Conservation (phyloP, 805 yeast genomes). For the Metschnikowia rubicola region DNA sequence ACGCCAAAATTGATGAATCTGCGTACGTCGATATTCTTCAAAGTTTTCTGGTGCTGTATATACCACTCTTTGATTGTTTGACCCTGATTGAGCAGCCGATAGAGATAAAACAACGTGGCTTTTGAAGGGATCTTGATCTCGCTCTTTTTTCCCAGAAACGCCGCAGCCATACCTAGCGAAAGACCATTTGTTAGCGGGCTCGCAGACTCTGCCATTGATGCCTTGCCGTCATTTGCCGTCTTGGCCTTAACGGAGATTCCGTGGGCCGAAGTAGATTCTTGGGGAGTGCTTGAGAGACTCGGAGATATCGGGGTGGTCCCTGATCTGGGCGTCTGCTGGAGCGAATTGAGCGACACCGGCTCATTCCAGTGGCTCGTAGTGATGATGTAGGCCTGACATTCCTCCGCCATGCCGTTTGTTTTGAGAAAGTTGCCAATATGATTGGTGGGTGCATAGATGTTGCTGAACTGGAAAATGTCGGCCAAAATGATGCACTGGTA, state of each 20-base stretch:
- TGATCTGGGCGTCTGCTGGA: slow-evolving; percentile 1
- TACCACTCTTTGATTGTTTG: slow-evolving; percentile 80
- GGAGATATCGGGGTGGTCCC: slow-evolving; percentile 2
- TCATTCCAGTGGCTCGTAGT: slow-evolving; percentile 24
- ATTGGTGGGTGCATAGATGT: slow-evolving; percentile 86
- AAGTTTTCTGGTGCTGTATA: slow-evolving; percentile 52
- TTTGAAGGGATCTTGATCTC: slow-evolving; percentile 51
- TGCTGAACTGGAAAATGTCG: slow-evolving; percentile 86
- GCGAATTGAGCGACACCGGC: slow-evolving; percentile 10
- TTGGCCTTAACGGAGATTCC: background rate
- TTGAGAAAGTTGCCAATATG: slow-evolving; percentile 64
- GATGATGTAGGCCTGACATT: slow-evolving; percentile 81
- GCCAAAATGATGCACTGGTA: slow-evolving; percentile 79
- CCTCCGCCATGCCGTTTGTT: slow-evolving; percentile 62
- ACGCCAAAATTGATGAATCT: slow-evolving; percentile 86
- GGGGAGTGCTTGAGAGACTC: slow-evolving; percentile 5
- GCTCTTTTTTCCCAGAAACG: background rate
- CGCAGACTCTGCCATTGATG: slow-evolving; percentile 3
- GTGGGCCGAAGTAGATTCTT: background rate
- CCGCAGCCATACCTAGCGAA: slow-evolving; percentile 1
- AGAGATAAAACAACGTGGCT: slow-evolving; percentile 66
- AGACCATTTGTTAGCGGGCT: slow-evolving; percentile 11
- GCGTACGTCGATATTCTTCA: slow-evolving; percentile 73
- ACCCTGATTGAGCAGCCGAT: slow-evolving; percentile 76
- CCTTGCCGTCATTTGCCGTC: background rate